Conservation (phyloP, 2,329 filamentous ascomycete species). For the Aspergillus tubingensis region DNA sequence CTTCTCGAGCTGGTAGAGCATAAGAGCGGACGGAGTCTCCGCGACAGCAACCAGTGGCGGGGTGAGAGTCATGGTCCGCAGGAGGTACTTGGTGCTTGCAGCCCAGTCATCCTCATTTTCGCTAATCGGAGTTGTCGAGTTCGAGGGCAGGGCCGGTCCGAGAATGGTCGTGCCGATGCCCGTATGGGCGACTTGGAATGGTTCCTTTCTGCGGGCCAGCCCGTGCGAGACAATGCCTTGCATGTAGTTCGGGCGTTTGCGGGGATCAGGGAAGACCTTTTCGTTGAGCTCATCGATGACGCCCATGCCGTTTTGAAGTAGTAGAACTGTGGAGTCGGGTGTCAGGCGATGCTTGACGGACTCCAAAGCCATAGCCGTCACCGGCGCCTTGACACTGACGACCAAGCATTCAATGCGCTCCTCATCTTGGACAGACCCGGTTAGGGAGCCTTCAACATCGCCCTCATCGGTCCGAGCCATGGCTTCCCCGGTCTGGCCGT, state of each 20-base stretch:
- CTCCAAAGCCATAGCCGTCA: constrained; percentile 67
- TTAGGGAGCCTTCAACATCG: background rate
- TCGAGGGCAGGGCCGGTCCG: constrained; percentile 48
- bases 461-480: background rate
- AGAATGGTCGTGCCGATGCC: constrained; percentile 62
- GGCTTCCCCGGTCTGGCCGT: constrained; percentile 14
- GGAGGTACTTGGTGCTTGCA: constrained; percentile 58
- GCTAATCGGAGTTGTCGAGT: constrained; percentile 15
- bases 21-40: constrained; percentile 61
- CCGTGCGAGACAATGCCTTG: constrained; percentile 67
- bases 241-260: constrained; percentile 72
- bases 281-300: constrained; percentile 75
- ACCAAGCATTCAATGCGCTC: constrained; percentile 72
- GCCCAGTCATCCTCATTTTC: constrained; percentile 35
- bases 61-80: constrained; percentile 64
- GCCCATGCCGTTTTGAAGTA: constrained; percentile 82
- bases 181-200: constrained; percentile 59
- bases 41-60: constrained; percentile 63
- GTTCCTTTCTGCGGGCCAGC: constrained; percentile 46
- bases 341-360: constrained; percentile 68
- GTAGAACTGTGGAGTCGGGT: constrained; percentile 68
- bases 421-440: constrained; percentile 31
- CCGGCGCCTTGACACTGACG: constrained; percentile 72
- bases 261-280: constrained; percentile 67
- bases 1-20: constrained; percentile 75